Conservation (phyloP, 2,329 filamentous ascomycete species). For the Fusarium sp. region DNA sequence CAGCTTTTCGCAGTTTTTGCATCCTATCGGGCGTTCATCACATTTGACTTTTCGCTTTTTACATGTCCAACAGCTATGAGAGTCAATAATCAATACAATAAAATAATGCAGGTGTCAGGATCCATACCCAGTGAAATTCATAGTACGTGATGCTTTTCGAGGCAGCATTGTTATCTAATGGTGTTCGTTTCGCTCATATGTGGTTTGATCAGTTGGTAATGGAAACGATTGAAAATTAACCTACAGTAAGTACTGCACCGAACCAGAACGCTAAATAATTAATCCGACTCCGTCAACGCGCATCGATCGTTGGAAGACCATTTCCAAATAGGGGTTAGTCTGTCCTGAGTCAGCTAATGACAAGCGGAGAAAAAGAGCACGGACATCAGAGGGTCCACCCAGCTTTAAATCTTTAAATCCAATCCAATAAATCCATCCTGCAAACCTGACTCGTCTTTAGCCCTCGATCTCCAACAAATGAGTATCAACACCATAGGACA, state of each 20-base stretch:
- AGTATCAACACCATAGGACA: no score
- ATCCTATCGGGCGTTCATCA: not conserved
- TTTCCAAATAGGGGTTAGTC: no score
- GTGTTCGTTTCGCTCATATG: not conserved
- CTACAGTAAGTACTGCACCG: not conserved
- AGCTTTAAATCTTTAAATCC: no score
- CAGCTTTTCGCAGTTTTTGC: slow-evolving; percentile 1
- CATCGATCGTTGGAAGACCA: no score
- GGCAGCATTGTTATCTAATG: not conserved
- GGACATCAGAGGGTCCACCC: no score
- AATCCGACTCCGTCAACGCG: not conserved
- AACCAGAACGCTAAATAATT: not conserved
- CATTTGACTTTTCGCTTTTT: not conserved
- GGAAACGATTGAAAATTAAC: not conserved
- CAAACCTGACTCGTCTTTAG: no score
- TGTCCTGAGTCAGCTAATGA: no score
- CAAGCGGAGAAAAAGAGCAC: no score
- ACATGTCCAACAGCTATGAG: not conserved
- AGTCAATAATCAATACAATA: not conserved
- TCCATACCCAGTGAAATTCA: not conserved
- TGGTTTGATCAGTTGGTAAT: not conserved
- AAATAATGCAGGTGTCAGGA: not conserved
- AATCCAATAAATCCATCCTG: no score
- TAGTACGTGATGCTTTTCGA: not conserved
- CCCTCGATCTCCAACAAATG: no score